phyloP scores from a whole-genome alignment of 371 early-diverging fungal species.

The Saksenaea oblongispora region DNA sequence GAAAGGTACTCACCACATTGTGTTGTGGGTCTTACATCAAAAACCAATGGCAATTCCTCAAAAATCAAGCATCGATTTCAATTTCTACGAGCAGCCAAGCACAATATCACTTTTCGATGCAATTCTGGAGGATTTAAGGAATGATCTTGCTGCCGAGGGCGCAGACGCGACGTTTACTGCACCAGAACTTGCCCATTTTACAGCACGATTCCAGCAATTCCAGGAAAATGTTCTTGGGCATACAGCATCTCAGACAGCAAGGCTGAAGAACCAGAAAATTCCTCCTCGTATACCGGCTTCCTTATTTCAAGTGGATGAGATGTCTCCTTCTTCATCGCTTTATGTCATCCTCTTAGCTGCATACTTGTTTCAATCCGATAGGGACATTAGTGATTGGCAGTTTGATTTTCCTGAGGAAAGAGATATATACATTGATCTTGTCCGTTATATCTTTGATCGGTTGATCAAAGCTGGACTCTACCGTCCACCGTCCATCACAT shows the following conservation, averaged over 20 bases:
- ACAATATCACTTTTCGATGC: constrained; percentile 58
- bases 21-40: background rate
- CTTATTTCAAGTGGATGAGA: constrained; percentile 45
- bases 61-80: constrained; percentile 43
- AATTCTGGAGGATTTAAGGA: constrained; percentile 40
- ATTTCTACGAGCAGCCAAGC: constrained; percentile 53
- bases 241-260: constrained; percentile 25
- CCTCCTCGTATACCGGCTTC: constrained; percentile 55
- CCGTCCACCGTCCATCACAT: constrained; percentile 41
- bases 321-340: constrained; percentile 36
- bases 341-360: constrained; percentile 57
- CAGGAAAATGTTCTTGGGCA: constrained; percentile 60
- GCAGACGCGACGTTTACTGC: constrained; percentile 43
- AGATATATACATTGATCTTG: constrained; percentile 38
- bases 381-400: constrained; percentile 59
- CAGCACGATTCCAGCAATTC: constrained; percentile 59
- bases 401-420: constrained; percentile 46
- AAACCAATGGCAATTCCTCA: constrained; percentile 21
- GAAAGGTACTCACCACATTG: background rate
- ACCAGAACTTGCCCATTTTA: constrained; percentile 59
- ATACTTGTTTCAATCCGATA: constrained; percentile 49
- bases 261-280: constrained; percentile 11
- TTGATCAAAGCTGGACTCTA: constrained; percentile 40
- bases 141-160: constrained; percentile 46
- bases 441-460: constrained; percentile 38